Conservation (phyloP, 805 yeast genomes). For the Babjeviella inositovora region DNA sequence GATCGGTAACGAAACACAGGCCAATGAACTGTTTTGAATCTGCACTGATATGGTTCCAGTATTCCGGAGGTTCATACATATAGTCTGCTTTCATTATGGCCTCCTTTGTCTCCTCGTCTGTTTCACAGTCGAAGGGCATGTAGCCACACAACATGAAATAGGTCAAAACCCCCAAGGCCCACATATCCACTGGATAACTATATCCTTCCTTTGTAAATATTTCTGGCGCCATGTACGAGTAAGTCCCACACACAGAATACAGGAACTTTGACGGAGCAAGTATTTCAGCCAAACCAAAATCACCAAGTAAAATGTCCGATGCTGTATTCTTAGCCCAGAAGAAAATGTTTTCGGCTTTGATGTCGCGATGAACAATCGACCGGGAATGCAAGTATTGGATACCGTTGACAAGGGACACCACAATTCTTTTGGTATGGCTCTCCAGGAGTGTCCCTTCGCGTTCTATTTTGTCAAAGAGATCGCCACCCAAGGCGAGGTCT, state of each 20-base stretch:
- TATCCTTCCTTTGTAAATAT: conserved; percentile 36
- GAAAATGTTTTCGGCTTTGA: conserved; percentile 58
- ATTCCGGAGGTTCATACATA: conserved; percentile 42
- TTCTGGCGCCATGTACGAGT: conserved; percentile 69
- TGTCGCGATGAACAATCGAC: conserved; percentile 52
- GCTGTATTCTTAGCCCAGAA: conserved; percentile 20
- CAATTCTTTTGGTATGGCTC: conserved; percentile 28
- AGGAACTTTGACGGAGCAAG: conserved; percentile 14
- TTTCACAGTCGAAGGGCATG: conserved; percentile 66
- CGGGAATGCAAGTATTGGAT: conserved; percentile 40
- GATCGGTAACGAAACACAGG: conserved; percentile 31
- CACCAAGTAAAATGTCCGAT: conserved; percentile 31
- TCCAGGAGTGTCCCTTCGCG: conserved; percentile 24
- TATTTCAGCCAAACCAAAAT: conserved; percentile 49
- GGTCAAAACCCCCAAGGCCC: conserved; percentile 65
- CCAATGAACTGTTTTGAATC: conserved; percentile 44
- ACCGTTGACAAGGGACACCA: conserved; percentile 34
- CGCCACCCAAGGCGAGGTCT: conserved; percentile 55
- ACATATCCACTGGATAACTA: conserved; percentile 45
- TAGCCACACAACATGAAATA: conserved; percentile 62
- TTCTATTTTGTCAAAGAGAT: conserved; percentile 44
- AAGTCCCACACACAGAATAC: conserved; percentile 46
- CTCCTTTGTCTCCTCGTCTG: conserved; percentile 47
- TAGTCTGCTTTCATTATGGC: conserved; percentile 47
- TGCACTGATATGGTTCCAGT: conserved; percentile 32